phyloP scores from a whole-genome alignment of 192 early-diverging fungal genomes.

The Funneliformis mosseae region DNA sequence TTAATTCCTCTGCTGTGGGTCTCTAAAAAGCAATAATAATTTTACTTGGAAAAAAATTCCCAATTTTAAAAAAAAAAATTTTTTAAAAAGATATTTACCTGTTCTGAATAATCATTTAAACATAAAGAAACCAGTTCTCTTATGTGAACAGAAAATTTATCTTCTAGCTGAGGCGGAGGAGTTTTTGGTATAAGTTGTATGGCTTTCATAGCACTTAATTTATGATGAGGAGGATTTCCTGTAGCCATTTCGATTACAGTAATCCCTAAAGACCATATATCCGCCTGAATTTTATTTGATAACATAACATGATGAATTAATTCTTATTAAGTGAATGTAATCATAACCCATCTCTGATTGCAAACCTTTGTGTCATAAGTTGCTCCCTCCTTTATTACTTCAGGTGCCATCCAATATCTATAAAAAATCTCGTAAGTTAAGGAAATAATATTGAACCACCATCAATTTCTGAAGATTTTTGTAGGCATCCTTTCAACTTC shows the following conservation, averaged over 20 bases:
- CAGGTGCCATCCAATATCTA: constrained; percentile 86
- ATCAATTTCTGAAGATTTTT: background rate
- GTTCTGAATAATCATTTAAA: constrained; percentile 81
- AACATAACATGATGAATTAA: background rate
- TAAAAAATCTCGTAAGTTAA: background rate
- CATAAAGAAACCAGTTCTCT: constrained; percentile 90
- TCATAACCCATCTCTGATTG: background rate
- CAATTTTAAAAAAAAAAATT: background rate
- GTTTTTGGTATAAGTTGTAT: constrained; percentile 86
- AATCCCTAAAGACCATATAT: constrained; percentile 99
- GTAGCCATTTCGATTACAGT: constrained; percentile 96
- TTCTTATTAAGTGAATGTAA: background rate
- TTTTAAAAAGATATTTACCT: constrained; percentile 47
- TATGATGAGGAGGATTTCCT: constrained; percentile 91
- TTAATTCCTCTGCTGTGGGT: constrained; percentile 83
- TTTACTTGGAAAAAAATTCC: background rate
- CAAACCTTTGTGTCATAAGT: constrained; percentile 86
- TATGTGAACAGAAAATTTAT: constrained; percentile 73
- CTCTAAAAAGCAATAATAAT: constrained; percentile 53
- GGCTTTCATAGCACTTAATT: constrained; percentile 88
- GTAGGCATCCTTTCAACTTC: too few relatives aligned
- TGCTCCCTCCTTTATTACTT: constrained; percentile 79
- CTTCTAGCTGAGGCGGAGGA: constrained; percentile 78
- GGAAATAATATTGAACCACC: constrained; percentile 5
- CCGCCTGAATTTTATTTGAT: constrained; percentile 60